phyloP scores from a whole-genome alignment of 345 rosid species.

The Abelmoschus esculentus region DNA sequence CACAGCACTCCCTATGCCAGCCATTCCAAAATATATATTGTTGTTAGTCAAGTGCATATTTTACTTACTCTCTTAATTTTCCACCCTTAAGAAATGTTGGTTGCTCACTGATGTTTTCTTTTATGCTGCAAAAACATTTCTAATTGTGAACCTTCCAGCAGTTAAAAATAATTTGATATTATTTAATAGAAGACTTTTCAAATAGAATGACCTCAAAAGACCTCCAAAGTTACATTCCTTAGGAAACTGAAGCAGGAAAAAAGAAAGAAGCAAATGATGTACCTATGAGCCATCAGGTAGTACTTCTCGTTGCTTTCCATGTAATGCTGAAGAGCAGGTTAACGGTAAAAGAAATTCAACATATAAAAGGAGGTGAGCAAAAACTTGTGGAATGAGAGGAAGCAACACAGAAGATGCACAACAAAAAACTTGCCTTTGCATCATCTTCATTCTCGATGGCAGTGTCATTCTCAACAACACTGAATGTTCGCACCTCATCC shows the following conservation, averaged over 20 bases:
- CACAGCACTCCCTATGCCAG: neutral
- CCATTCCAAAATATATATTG: neutral
- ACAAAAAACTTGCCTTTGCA: conserved; percentile 59
- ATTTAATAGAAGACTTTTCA: neutral
- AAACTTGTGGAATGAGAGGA: conserved; percentile 1
- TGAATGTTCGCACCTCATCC: conserved; percentile 43
- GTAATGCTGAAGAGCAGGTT: conserved; percentile 59
- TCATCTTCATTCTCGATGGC: conserved; percentile 73
- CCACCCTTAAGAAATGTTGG: conserved; percentile 67
- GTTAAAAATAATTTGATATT: neutral
- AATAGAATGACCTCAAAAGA: neutral
- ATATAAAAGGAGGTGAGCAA: neutral
- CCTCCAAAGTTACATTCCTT: neutral
- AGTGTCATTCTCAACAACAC: conserved; percentile 51
- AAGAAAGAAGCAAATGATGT: neutral
- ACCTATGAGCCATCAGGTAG: conserved; percentile 97
- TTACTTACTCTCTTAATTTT: conserved; percentile 84
- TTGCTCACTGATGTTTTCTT: conserved; percentile 79
- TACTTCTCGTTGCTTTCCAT: conserved; percentile 94
- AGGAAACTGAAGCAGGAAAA: conserved; percentile 1
- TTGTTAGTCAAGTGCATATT: neutral
- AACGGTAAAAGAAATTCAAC: neutral
- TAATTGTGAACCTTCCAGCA: neutral
- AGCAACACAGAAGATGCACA: conserved; percentile 6
- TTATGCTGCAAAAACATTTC: conserved; percentile 48